Evolutionary conservation across 169 alveolate species (phyloP).

Genomic region (Eimeria necatrix): DNA sequence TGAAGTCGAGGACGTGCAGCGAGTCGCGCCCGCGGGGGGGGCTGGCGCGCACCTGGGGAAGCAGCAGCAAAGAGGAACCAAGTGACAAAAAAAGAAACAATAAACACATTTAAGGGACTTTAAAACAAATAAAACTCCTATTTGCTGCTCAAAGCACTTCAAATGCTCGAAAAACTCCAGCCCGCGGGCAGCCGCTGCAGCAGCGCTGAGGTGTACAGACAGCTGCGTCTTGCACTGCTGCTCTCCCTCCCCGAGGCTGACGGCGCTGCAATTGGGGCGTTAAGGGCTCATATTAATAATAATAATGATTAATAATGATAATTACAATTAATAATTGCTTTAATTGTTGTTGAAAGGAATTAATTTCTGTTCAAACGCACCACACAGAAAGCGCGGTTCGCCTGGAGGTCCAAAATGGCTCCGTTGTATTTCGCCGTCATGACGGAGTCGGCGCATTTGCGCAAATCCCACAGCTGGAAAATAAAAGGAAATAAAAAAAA

Average conservation of each 20-base stretch:
- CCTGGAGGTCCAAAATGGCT: slow-evolving; percentile 76
- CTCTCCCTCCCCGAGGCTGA: too few species aligned
- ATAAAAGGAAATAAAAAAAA: neutral
- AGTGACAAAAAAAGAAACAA: too few species aligned
- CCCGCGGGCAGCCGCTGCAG: too few species aligned
- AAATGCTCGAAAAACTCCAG: too few species aligned
- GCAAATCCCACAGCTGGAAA: slow-evolving; percentile 79
- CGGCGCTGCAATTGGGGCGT: too few species aligned
- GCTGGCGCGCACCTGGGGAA: slow-evolving; percentile 69
- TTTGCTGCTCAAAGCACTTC: too few species aligned
- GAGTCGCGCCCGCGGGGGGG: slow-evolving; percentile 78
- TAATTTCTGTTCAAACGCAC: neutral
- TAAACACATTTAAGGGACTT: too few species aligned
- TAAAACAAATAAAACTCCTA: too few species aligned
- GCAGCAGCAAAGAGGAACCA: neutral
- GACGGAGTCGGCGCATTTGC: slow-evolving; percentile 76
- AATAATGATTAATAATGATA: too few species aligned
- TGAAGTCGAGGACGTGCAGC: slow-evolving; percentile 71
- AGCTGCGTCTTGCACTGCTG: neutral
- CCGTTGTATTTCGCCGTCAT: slow-evolving; percentile 79
- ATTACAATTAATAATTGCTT: too few species aligned
- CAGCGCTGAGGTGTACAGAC: neutral
- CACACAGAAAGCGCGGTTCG: slow-evolving; percentile 74
- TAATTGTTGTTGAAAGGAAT: too few species aligned
- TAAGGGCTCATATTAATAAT: too few species aligned